Conservation (phyloP, 225 moss, liverwort and hornwort genomes). For the Pleurozium schreberi region DNA sequence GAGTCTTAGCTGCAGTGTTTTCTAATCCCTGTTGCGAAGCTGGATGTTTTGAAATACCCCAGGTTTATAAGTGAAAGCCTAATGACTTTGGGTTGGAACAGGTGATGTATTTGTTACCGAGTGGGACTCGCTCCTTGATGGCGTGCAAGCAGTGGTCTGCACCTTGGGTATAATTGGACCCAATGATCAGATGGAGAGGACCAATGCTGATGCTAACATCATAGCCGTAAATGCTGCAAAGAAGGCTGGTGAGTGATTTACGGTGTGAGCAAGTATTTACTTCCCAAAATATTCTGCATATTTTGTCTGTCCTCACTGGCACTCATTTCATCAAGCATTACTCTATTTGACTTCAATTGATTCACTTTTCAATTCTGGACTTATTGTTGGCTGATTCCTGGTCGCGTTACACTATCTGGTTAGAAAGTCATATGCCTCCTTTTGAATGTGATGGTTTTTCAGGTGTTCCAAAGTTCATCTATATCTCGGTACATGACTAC, state of each 20-base stretch:
- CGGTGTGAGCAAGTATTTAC: not conserved
- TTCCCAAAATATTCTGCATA: not conserved
- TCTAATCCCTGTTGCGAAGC: no score
- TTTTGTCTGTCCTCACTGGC: not conserved
- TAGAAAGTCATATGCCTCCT: not conserved
- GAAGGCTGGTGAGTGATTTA: constrained; percentile 44
- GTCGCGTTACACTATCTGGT: not conserved
- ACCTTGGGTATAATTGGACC: constrained; percentile 68
- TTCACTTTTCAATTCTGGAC: not conserved
- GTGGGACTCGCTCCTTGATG: constrained; percentile 79
- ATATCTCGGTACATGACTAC: constrained; percentile 84
- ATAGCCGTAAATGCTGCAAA: constrained; percentile 72
- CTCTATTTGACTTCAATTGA: not conserved
- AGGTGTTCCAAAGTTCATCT: constrained; percentile 83
- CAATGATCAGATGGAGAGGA: constrained; percentile 80
- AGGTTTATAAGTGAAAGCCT: not conserved
- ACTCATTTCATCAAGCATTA: not conserved
- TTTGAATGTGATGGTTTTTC: not conserved
- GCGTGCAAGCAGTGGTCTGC: constrained; percentile 76
- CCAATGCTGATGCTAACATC: constrained; percentile 87
- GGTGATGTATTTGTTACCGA: constrained; percentile 83
- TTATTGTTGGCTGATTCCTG: not conserved
- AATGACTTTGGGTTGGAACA: constrained; percentile 8
- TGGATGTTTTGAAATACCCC: not conserved
- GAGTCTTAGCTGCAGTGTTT: no score